These are phyloP conservation scores for Aspergillus proliferans DNA, from an alignment of 2,329 filamentous ascomycete species.

Conservation along the genomic window DNA sequence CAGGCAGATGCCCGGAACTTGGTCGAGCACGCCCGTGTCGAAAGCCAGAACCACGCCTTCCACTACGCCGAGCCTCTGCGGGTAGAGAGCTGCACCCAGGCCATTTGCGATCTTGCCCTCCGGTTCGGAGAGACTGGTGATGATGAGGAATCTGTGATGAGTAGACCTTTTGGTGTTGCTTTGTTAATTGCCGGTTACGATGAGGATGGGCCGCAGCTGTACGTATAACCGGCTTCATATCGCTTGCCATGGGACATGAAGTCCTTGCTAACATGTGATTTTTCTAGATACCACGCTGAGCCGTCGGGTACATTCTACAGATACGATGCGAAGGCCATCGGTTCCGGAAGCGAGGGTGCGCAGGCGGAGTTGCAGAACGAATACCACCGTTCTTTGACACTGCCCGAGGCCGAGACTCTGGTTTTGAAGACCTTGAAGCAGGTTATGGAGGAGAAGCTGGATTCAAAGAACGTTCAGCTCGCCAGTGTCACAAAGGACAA, in stretches of 20 bases:
- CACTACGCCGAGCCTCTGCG: constrained; percentile 94
- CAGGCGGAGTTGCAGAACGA: constrained; percentile 98
- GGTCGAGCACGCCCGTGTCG: constrained; percentile 96
- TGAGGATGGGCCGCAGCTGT: constrained; percentile 90
- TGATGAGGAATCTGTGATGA: constrained; percentile 98
- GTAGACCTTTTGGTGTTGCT: constrained; percentile 90
- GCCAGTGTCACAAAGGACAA: constrained; percentile 96
- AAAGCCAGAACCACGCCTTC: constrained; percentile 94
- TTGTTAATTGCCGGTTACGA: constrained; percentile 95
- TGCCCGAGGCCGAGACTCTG: constrained; percentile 86
- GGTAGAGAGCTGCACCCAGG: constrained; percentile 97
- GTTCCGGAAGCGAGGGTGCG: constrained; percentile 91
- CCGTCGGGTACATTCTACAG: constrained; percentile 97
- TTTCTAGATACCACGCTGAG: constrained; percentile 78
- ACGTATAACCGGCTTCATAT: constrained; percentile 25
- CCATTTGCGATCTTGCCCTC: constrained; percentile 94
- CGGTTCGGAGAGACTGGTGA: constrained; percentile 96
- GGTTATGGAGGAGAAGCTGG: constrained; percentile 99
- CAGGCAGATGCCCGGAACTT: constrained; percentile 97
- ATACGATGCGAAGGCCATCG: constrained; percentile 98
- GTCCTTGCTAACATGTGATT: background rate
- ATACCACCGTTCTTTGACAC: constrained; percentile 95
- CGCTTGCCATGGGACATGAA: background rate
- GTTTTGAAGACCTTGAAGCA: constrained; percentile 98
- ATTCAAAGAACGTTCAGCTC: constrained; percentile 96